Base-by-base conservation (phyloP, 164 flowering plant genomes). In the Aristolochia fimbriata region DNA sequence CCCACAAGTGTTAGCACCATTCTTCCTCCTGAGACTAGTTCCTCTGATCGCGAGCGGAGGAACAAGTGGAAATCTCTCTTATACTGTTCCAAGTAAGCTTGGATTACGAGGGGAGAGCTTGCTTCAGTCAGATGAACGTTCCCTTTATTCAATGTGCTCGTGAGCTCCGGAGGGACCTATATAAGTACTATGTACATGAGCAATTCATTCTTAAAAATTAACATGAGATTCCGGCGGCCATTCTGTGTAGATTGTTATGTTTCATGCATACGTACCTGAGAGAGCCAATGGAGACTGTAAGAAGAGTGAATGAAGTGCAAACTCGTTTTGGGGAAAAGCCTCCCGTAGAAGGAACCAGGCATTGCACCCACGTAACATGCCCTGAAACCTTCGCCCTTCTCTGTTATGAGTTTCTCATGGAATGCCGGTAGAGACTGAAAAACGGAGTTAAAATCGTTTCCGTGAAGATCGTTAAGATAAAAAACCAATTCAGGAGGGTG, bases 241-340 rank as follows among this genome's bases (percentile, higher is more conserved):
- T n/a, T n/a, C n/a, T n/a, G n/a, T n/a, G n/a, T n/a, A n/a, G n/a
- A n/a, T n/a, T n/a, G n/a, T n/a, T n/a, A n/a, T n/a, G n/a, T n/a
- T n/a, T n/a, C n/a, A n/a, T n/a, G n/a, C n/a, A n/a, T 15, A 27
- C 5, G 47, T 46, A 84, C 94, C 81, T 78, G 72, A 50, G 94
- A 87, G 2, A 87, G 79, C 84, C 83, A 84, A 21, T 59, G 68
- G 33, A 81, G 76, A 55, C 88, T 77, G 59, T 78, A 83, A 37
- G 90, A 86, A 48, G 90, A 84, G 50, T 82, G 83, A 37, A 87
- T 72, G 60, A 87, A 80, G 68, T 85, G 80, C 3, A 84, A 62
- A 25, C 62, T 73, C 2, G 67, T 64, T 50, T 46, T 21, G 14
- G 78, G 82, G 51, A 84, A 87, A 13, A 83, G 78, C 70, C 87